phyloP scores from a whole-genome alignment of 352 stramenopile species.

The Pythium oligandrum region DNA sequence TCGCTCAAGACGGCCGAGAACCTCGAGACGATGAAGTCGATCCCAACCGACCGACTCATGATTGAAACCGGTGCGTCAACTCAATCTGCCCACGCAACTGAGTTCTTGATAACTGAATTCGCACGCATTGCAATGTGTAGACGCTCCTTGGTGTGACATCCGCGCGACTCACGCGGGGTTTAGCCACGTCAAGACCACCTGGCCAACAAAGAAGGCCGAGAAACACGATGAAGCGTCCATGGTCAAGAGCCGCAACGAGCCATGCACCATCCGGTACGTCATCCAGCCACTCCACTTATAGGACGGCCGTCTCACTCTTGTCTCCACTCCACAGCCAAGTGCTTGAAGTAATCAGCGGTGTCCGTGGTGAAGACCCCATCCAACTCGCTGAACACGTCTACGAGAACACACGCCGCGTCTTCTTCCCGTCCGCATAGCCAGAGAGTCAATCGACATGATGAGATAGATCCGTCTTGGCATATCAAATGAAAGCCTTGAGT shows the following conservation, averaged over 20 bases:
- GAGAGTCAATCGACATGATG: background rate
- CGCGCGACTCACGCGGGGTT: constrained; percentile 91
- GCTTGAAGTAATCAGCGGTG: constrained; percentile 70
- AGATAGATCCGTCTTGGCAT: too few relatives aligned
- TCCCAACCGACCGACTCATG: constrained; percentile 91
- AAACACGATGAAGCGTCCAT: constrained; percentile 84
- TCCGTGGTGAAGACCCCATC: constrained; percentile 45
- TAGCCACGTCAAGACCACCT: constrained; percentile 84
- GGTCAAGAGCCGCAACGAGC: constrained; percentile 96
- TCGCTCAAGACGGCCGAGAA: constrained; percentile 95
- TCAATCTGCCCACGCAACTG: background rate
- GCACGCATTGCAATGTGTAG: too few relatives aligned
- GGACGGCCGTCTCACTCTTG: too few relatives aligned
- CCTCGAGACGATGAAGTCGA: constrained; percentile 86
- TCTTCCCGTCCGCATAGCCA: constrained; percentile 30
- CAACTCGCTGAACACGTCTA: constrained; percentile 43
- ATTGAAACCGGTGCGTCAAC: constrained; percentile 86
- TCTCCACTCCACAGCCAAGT: constrained; percentile 51
- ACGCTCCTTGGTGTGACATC: constrained; percentile 97
- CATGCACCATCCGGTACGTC: constrained; percentile 93
- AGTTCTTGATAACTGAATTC: background rate
- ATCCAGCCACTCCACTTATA: background rate
- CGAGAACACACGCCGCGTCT: constrained; percentile 62
- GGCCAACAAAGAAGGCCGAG: constrained; percentile 90
- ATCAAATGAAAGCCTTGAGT: too few relatives aligned